Evolutionary conservation across 1,284 basidiomycete genomes (phyloP), one percentile per base, ranked within the genome.

Genomic region (Puccinia hordei): DNA sequence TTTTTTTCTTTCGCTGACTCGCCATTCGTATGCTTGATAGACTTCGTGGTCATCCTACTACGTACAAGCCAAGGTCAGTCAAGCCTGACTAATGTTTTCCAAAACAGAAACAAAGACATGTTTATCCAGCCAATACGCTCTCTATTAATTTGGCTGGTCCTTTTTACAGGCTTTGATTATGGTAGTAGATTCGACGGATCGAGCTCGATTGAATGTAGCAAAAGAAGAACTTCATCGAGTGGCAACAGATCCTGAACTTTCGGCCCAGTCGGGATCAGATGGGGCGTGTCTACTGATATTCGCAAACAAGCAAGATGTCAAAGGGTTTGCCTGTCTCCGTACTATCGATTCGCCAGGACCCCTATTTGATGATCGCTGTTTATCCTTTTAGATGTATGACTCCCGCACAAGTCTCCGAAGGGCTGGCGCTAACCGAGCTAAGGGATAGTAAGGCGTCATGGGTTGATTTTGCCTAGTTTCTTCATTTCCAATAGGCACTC

Each of bases 261-360:
- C 49, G 15, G 17, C 81, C 72, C 68, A 74, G 74, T 30, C 73
- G 35, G 80, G 57, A n/a, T 59, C 79, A 24, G 66, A 24, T 35
- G 73, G 73, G 17, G 85, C 87, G 0, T 85, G 87, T 17, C 84
- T 88, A 44, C 83, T 88, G 35, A 86, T 88, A 6, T 86, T 88
- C 66, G 88, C 88, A 5, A 88, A 88, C 83, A 88, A 88, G 83
- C 88, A 88, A 82, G 88, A 88, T 81, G 85, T 88, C 68, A 83
- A 83, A 53, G 85, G 84, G 22, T 81, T 81, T 30, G 59, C 27
- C 22, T 19, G 24, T 57, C n/a, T 76, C 24, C 33, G 8, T 17
- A 61, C 24, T 22, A 41, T 38, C 46, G 38, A 24, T 15, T 55
- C 12, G 41, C 44, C 24, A 75, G 15, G 41, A 61, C 15, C n/a